phyloP scores from a whole-genome alignment of 73 alveolate genomes.

The Tetrahymena elliotti region DNA sequence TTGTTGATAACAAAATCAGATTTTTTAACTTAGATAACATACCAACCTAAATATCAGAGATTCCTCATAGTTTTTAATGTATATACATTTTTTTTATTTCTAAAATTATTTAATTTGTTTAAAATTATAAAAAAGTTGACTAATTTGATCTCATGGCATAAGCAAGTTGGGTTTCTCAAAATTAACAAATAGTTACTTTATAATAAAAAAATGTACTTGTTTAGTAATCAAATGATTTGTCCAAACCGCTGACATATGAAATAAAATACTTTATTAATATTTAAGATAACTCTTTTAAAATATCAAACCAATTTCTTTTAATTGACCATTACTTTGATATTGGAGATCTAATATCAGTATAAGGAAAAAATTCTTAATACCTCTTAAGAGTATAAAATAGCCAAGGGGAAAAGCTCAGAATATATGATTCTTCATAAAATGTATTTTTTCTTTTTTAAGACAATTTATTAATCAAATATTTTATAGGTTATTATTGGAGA shows the following conservation, averaged over 20 bases:
- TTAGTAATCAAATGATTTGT: neutral
- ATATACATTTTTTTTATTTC: neutral
- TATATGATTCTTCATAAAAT: neutral
- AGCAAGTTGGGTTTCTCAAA: neutral
- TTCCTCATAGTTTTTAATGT: neutral
- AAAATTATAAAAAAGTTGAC: neutral
- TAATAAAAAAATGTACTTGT: neutral
- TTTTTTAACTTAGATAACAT: neutral
- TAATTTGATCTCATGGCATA: neutral
- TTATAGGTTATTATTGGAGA: neutral
- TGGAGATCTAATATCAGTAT: neutral
- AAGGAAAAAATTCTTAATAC: neutral
- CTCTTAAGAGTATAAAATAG: neutral
- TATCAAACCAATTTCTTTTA: neutral
- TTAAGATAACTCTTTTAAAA: neutral
- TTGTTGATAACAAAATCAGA: neutral
- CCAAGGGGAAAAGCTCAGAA: neutral
- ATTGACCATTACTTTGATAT: neutral
- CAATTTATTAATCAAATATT: neutral
- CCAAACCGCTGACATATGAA: neutral
- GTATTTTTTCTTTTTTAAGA: neutral
- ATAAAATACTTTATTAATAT: neutral
- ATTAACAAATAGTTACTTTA: neutral
- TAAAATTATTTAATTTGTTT: neutral
- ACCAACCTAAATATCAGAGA: neutral